A percentile compares a stretch with the other conserved stretches of the same genome.
Evolutionary conservation across 768 basidiomycete genomes (phyloP).

Genomic region (Suillus fuscotomentosus): DNA sequence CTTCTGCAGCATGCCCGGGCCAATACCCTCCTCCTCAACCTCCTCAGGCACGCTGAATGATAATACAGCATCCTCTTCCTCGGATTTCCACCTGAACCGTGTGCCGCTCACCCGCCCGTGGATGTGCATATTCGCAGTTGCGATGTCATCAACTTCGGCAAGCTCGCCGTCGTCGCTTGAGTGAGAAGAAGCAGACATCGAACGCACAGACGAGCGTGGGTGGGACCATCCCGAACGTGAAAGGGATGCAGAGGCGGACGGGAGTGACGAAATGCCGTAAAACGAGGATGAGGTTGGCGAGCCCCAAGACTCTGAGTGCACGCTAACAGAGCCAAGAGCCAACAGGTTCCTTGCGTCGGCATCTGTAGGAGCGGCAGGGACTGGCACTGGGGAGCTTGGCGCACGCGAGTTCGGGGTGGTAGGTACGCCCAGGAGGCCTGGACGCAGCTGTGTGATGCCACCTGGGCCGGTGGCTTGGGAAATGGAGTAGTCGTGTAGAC

Average conservation of each 20-base stretch:
- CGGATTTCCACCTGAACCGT: constrained; percentile 36
- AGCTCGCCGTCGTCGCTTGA: constrained; percentile 37
- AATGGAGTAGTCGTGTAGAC: constrained; percentile 65
- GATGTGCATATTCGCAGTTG: constrained; percentile 3
- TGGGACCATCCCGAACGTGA: constrained; percentile 49
- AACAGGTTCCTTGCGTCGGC: constrained; percentile 28
- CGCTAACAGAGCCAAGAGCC: constrained; percentile 19
- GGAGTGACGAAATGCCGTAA: constrained; percentile 23
- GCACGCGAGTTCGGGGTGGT: constrained; percentile 15
- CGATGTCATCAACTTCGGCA: constrained; percentile 20
- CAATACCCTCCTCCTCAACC: constrained; percentile 41
- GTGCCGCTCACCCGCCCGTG: constrained; percentile 24
- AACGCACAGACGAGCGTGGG: constrained; percentile 51
- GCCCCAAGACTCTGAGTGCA: constrained; percentile 32
- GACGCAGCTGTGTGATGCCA: constrained; percentile 57
- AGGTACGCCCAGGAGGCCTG: constrained; percentile 49
- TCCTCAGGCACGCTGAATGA: constrained; percentile 45
- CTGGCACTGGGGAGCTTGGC: constrained; percentile 31
- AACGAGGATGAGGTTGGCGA: constrained; percentile 32
- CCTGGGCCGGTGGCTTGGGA: constrained; percentile 31
- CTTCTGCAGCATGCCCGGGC: constrained; percentile 14
- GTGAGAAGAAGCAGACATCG: constrained; percentile 35
- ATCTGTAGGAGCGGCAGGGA: constrained; percentile 19
- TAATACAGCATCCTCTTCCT: constrained; percentile 41
- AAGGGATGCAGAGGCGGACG: constrained; percentile 15